Evolutionary conservation across 1,139 yeast genomes (phyloP).

Genomic region (Protomyces pachydermus): DNA sequence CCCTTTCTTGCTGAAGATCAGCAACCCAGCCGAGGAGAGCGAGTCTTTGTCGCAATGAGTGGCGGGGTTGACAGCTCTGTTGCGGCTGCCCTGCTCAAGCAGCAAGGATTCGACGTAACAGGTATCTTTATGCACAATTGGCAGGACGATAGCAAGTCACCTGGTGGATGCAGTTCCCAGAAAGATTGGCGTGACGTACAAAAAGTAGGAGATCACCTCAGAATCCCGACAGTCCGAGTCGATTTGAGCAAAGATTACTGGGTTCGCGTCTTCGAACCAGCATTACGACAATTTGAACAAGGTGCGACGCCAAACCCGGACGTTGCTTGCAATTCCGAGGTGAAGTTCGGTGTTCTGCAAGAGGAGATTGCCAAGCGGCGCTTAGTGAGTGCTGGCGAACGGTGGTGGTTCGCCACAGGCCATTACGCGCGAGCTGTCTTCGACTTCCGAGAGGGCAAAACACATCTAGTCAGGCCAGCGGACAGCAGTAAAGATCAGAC

Average conservation of each 20-base stretch:
- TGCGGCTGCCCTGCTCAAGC: constrained; percentile 63
- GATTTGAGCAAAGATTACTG: constrained; percentile 89
- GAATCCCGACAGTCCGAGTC: constrained; percentile 67
- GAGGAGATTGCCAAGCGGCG: constrained; percentile 2
- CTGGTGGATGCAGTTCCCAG: constrained; percentile 47
- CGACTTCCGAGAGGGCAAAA: constrained; percentile 33
- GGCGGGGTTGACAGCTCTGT: constrained; percentile 96
- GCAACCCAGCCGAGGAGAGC: constrained; percentile 9
- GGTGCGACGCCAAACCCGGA: constrained; percentile 97
- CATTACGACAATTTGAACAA: constrained; percentile 62
- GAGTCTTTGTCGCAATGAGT: constrained; percentile 78
- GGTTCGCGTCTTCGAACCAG: constrained; percentile 86
- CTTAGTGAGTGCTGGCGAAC: constrained; percentile 32
- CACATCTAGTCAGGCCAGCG: constrained; percentile 53
- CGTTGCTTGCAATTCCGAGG: constrained; percentile 73
- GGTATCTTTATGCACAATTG: constrained; percentile 31
- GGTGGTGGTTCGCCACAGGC: constrained; percentile 80
- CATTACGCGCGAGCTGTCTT: constrained; percentile 56
- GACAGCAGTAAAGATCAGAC: constrained; percentile 78
- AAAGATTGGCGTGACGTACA: constrained; percentile 84
- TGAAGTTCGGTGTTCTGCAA: constrained; percentile 66
- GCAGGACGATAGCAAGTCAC: constrained; percentile 27
- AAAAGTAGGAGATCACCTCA: constrained; percentile 54
- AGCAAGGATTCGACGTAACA: constrained; percentile 34
- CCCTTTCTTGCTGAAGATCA: constrained; percentile 8